Evolutionary conservation across 257 asterid genomes (phyloP).

Genomic region (Nicotiana benthamiana): DNA sequence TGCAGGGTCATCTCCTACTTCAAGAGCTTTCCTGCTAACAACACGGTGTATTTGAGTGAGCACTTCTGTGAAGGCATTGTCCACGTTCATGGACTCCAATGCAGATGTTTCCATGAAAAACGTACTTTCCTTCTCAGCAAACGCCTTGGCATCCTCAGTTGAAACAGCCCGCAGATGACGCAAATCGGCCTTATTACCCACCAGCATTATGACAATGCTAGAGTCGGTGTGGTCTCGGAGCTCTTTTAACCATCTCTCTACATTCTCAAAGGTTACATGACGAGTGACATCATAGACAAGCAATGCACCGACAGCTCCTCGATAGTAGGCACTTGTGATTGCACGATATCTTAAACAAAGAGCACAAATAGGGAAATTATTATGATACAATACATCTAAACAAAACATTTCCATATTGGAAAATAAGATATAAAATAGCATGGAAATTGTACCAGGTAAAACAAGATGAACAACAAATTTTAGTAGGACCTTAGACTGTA

Average conservation of each 20-base stretch:
- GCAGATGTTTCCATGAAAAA: slow-evolving; percentile 15
- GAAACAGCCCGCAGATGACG: slow-evolving; percentile 11
- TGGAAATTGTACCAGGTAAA: background rate
- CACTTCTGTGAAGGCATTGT: slow-evolving; percentile 11
- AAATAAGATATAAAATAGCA: background rate
- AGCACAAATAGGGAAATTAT: background rate
- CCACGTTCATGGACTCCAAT: slow-evolving; percentile 10
- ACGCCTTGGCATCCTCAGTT: background rate
- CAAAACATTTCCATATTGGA: background rate
- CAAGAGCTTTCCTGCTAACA: slow-evolving; percentile 12
- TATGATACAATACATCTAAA: background rate
- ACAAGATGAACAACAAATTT: background rate
- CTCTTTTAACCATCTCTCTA: slow-evolving; percentile 12
- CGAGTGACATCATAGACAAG: slow-evolving; percentile 7
- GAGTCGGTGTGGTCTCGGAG: slow-evolving; percentile 9
- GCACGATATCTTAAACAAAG: slow-evolving; percentile 7
- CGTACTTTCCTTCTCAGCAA: slow-evolving; percentile 11
- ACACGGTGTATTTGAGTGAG: slow-evolving; percentile 10
- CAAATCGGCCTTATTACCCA: slow-evolving; percentile 14
- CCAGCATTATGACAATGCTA: slow-evolving; percentile 1
- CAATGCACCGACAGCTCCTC: slow-evolving; percentile 8
- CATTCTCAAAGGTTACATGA: slow-evolving; percentile 11
- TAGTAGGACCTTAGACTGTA: background rate
- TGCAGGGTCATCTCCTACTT: slow-evolving; percentile 8
- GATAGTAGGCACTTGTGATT: slow-evolving; percentile 10